These are phyloP conservation scores for Coniosporium apollinis DNA, from an alignment of 495 filamentous ascomycete species.

Conservation along the genomic window DNA sequence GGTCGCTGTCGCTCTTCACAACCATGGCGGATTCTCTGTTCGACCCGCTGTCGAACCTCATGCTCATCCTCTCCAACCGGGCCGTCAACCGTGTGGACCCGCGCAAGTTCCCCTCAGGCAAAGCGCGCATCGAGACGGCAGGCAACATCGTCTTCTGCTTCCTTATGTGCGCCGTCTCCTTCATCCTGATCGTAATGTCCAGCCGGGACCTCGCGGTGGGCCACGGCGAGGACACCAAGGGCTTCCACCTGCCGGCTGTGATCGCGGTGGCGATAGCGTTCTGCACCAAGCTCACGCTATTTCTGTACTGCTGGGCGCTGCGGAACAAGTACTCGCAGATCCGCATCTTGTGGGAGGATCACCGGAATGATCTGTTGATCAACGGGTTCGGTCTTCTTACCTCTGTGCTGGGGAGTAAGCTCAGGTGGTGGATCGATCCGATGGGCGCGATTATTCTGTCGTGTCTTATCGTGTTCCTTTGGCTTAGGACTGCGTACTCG, in stretches of 20 bases:
- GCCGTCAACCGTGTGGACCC: conserved; percentile 79
- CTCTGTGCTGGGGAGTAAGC: conserved; percentile 67
- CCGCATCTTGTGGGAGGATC: conserved; percentile 61
- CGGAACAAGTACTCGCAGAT: conserved; percentile 81
- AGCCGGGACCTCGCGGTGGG: conserved; percentile 42
- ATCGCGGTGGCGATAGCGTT: conserved; percentile 81
- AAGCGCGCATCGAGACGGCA: conserved; percentile 86
- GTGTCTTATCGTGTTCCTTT: conserved; percentile 54
- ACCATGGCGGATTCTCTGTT: conserved; percentile 97
- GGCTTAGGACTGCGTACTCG: conserved; percentile 68
- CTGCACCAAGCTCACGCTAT: conserved; percentile 63
- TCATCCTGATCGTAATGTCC: conserved; percentile 81
- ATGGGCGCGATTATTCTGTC: conserved; percentile 80
- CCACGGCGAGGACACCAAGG: conserved; percentile 17
- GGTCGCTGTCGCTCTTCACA: conserved; percentile 86
- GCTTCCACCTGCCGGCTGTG: conserved; percentile 71
- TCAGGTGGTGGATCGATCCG: conserved; percentile 91
- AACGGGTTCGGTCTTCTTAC: conserved; percentile 77
- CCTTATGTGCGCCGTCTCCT: conserved; percentile 82
- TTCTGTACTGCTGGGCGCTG: conserved; percentile 83
- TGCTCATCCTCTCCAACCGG: conserved; percentile 72
- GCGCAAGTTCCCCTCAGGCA: conserved; percentile 81
- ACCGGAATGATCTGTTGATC: conserved; percentile 30
- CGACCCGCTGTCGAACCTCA: conserved; percentile 82
- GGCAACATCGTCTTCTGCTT: conserved; percentile 97